Evolutionary conservation across 2,329 filamentous ascomycete species (phyloP).

Genomic region (Venturiaceae sp.): DNA sequence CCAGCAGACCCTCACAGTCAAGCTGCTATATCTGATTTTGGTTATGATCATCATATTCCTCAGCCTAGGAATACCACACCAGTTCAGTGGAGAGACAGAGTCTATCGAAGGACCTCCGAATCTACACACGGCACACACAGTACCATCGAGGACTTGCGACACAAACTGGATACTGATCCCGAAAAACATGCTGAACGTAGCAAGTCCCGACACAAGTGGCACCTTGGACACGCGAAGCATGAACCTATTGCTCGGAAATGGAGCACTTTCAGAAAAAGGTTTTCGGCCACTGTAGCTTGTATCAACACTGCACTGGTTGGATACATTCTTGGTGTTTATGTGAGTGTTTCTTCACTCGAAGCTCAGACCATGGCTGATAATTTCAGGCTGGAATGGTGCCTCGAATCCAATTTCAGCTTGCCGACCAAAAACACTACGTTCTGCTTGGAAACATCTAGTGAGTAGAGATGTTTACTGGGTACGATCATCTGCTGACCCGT

Average conservation of each 20-base stretch:
- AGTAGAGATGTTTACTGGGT: constrained; percentile 10
- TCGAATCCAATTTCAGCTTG: constrained; percentile 68
- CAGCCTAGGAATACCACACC: neutral
- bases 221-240: neutral
- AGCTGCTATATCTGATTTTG: too few species aligned
- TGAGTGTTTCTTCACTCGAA: constrained; percentile 9
- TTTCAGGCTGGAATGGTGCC: constrained; percentile 60
- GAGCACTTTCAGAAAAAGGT: constrained; percentile 56
- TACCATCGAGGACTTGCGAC: neutral
- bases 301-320: constrained; percentile 64
- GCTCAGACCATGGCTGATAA: constrained; percentile 7
- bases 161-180: neutral
- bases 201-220: neutral
- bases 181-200: neutral
- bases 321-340: constrained; percentile 62
- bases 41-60: neutral
- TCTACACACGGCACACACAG: neutral
- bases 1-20: neutral
- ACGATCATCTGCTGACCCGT: neutral
- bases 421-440: constrained; percentile 55
- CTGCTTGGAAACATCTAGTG: constrained; percentile 63
- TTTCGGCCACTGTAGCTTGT: constrained; percentile 60
- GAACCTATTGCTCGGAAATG: constrained; percentile 63
- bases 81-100: neutral
- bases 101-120: neutral